Evolutionary conservation across 371 early-diverging fungal genomes (phyloP).

Genomic region (Mortierella sp.): DNA sequence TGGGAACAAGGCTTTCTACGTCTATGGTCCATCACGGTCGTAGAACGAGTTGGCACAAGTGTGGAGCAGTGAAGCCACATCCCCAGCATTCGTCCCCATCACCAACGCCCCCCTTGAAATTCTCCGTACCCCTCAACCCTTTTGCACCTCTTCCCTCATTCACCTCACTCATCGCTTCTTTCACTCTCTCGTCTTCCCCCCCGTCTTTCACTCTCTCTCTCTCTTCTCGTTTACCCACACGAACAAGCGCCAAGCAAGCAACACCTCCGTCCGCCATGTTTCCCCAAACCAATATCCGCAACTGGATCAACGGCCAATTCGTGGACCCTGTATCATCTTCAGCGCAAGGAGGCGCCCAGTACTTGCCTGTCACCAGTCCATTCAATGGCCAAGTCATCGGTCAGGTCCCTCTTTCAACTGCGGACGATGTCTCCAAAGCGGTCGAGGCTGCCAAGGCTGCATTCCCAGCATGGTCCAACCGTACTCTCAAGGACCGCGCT

Average conservation of each 20-base stretch:
- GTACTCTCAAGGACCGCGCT: conserved; percentile 70
- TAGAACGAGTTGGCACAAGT: too few species aligned
- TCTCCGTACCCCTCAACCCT: background rate
- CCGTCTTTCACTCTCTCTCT: conserved; percentile 2
- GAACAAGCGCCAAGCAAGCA: background rate
- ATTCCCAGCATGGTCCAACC: conserved; percentile 59
- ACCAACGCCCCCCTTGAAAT: background rate
- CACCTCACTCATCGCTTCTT: background rate
- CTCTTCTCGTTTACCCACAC: too few species aligned
- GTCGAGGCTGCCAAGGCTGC: conserved; percentile 65
- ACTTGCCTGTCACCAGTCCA: conserved; percentile 66
- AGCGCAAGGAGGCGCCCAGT: conserved; percentile 9
- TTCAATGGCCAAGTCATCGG: conserved; percentile 69
- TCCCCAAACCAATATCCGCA: conserved; percentile 41
- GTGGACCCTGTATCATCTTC: conserved; percentile 26
- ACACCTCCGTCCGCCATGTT: conserved; percentile 19
- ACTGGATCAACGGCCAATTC: conserved; percentile 54
- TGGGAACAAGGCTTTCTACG: too few species aligned
- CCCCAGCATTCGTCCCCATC: too few species aligned
- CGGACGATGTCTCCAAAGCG: conserved; percentile 65
- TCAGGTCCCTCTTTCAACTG: conserved; percentile 65
- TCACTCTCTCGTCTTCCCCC: conserved; percentile 1
- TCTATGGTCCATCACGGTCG: too few species aligned
- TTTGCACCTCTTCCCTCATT: background rate
- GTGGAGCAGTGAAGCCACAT: too few species aligned